These are phyloP conservation scores for Dactylorhiza incarnata DNA, from an alignment of 106 monocot species.

Conservation along the genomic window DNA sequence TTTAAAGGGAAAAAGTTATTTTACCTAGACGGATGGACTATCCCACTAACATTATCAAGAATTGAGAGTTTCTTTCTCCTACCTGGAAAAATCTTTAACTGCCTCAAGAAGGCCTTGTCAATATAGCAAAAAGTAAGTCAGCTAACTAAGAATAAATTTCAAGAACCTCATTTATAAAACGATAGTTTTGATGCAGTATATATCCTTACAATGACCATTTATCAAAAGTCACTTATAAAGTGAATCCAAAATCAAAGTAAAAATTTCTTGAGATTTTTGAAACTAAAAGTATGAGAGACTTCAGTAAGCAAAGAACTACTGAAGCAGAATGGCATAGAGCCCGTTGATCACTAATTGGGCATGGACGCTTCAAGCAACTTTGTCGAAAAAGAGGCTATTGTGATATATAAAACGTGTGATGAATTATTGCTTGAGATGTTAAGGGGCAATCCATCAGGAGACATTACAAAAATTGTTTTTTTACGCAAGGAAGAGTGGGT, in stretches of 20 bases:
- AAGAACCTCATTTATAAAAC: not conserved
- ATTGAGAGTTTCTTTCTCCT: constrained; percentile 73
- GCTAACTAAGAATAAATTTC: constrained; percentile 3
- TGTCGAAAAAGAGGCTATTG: not conserved
- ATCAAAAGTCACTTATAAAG: not conserved
- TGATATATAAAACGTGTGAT: not conserved
- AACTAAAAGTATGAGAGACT: not conserved
- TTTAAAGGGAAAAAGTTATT: not conserved
- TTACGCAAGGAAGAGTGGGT: not conserved
- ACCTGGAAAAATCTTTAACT: constrained; percentile 69
- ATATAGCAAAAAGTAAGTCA: constrained; percentile 21
- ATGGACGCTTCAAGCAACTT: not conserved
- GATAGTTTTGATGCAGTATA: not conserved
- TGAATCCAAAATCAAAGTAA: not conserved
- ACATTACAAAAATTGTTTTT: not conserved
- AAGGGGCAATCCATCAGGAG: not conserved
- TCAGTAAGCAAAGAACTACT: not conserved
- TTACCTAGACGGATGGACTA: constrained; percentile 85
- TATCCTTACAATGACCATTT: not conserved
- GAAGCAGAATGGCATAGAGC: not conserved
- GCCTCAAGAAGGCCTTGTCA: constrained; percentile 76
- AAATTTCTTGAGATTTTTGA: not conserved
- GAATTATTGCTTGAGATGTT: not conserved
- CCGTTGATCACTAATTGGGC: not conserved
- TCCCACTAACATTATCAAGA: constrained; percentile 75